Evolutionary conservation across 2,329 filamentous ascomycete species (phyloP), one percentile per base, ranked within the genome.

Genomic region (Alternaria sp.): DNA sequence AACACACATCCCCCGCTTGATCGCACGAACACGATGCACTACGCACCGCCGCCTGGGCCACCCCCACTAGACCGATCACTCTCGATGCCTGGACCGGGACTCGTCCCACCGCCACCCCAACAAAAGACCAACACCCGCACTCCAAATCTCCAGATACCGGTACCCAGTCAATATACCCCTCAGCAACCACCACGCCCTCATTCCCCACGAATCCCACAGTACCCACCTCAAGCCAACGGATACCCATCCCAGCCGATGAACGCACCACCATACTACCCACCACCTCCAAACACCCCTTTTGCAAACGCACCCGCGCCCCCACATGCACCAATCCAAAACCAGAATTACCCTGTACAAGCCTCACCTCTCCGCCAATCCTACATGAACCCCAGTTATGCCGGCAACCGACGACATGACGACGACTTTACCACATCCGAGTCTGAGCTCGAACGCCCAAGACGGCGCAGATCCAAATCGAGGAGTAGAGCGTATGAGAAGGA

Each of bases 21-120:
- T 14, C 63, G 71, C n/a, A 64, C 73, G 6, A 65, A 67, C 8
- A 75, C 73, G 2, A 61, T 69, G 51, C 58, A 63, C 21, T 54
- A 45, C 18, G 20, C 65, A 8, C 64, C 66, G 12, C 63, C 68
- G 9, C 63, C 61, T 7, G 62, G 64, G 30, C 70, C 67, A 15
- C 75, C 73, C 21, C 69, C 70, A 23, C 59, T 77, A 9, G 73
- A 75, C 53, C 75, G 73, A 37, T 71, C 75, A 3, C 25, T 62
- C 11, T 78, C 76, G 0, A 71, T 72, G 62, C 74, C 75, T 12
- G 71, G 70, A 33, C 28, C 70, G 21, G 54, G 61, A 7, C 60
- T 61, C 18, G 43, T 54, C 8, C 65, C 69, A 12, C 57, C 67
- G 20, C 57, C 64, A 21, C 61, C 55, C 41, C 68, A 58, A 55